Conservation (phyloP, 306 rosid species). For the Sicyos edulis region DNA sequence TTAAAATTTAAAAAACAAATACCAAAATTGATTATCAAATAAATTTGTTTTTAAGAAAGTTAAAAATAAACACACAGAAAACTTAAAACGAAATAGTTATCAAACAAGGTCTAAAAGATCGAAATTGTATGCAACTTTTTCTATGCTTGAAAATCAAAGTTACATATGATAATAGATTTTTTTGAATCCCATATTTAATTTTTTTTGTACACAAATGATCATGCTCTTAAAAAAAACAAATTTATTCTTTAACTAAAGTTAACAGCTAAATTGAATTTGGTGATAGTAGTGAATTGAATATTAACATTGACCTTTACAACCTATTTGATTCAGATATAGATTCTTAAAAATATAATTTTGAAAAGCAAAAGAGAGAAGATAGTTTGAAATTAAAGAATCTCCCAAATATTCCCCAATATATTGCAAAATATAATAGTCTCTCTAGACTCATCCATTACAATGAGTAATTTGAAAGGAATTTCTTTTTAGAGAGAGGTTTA, state of each 20-base stretch:
- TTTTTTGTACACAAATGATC: not conserved
- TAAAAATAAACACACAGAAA: too few species aligned
- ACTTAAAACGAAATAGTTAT: too few species aligned
- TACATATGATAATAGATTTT: too few species aligned
- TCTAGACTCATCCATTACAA: not conserved
- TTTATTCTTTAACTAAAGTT: not conserved
- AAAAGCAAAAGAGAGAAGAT: slow-evolving; percentile 1
- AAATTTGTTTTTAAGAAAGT: too few species aligned
- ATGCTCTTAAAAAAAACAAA: not conserved
- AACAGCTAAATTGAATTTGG: not conserved
- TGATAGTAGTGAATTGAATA: not conserved
- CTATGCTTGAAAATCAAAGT: too few species aligned
- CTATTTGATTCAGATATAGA: not conserved
- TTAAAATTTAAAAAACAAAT: too few species aligned
- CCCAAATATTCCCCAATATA: not conserved
- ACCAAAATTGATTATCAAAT: too few species aligned
- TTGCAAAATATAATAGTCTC: not conserved
- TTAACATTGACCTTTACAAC: not conserved
- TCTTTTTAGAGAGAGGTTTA: not conserved
- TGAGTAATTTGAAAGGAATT: not conserved
- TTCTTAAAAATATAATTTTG: not conserved
- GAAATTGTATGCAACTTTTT: too few species aligned
- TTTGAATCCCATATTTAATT: too few species aligned
- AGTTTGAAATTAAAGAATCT: not conserved
- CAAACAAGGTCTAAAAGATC: too few species aligned